A percentile compares a stretch with the other conserved stretches of the same genome.
Conservation (phyloP, 495 filamentous ascomycete species). For the Baudoinia panamericana region DNA sequence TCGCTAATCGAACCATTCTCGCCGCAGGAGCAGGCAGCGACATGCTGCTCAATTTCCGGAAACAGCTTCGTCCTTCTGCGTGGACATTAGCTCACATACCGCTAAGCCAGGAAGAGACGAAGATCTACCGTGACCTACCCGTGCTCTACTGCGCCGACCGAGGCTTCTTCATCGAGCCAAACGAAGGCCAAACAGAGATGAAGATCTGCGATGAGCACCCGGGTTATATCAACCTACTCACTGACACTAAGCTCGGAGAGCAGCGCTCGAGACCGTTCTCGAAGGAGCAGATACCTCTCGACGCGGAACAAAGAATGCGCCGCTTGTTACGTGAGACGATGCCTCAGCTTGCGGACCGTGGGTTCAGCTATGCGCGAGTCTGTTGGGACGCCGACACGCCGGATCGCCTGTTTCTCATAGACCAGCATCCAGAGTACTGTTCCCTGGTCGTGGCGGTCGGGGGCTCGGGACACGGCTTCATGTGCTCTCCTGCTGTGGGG, state of each 20-base stretch:
- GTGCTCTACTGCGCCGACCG: constrained; percentile 40
- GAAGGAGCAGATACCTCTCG: constrained; percentile 36
- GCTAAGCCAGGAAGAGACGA: constrained; percentile 35
- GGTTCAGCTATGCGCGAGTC: constrained; percentile 38
- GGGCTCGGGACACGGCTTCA: constrained; percentile 40
- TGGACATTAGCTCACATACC: constrained; percentile 42
- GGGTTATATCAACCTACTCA: constrained; percentile 39
- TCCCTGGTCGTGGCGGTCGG: constrained; percentile 37
- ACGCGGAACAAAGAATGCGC: constrained; percentile 33
- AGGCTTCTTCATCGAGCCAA: constrained; percentile 46
- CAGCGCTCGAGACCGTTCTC: constrained; percentile 35
- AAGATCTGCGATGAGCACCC: constrained; percentile 47
- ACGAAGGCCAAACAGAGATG: constrained; percentile 37
- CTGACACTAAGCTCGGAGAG: constrained; percentile 20
- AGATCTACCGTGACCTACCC: constrained; percentile 34
- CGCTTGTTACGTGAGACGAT: constrained; percentile 38
- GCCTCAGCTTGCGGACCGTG: constrained; percentile 37
- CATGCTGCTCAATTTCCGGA: constrained; percentile 37
- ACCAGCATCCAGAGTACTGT: constrained; percentile 30
- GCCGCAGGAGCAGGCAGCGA: constrained; percentile 38
- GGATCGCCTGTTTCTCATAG: constrained; percentile 39
- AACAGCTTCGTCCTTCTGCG: constrained; percentile 42
- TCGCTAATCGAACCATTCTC: constrained; percentile 34
- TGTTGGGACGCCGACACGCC: constrained; percentile 44
- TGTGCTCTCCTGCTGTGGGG: constrained; percentile 39